Conservation (phyloP, 106 monocot species). For the Apostasia shenzhenica region DNA sequence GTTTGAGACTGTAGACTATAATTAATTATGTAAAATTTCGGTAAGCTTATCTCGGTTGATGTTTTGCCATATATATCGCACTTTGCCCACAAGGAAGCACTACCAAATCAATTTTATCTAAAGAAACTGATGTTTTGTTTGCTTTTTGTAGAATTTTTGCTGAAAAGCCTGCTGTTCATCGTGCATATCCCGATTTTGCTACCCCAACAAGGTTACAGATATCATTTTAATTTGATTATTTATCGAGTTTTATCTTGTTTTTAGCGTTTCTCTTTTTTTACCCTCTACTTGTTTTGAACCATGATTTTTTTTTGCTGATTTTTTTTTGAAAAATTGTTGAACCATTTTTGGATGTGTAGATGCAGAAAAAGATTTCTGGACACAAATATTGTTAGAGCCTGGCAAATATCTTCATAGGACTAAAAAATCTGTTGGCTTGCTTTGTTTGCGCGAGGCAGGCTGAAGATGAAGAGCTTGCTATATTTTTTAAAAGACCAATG, state of each 20-base stretch:
- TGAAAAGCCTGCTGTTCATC: constrained; percentile 97
- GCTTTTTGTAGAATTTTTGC: constrained; percentile 88
- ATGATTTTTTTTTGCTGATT: too few relatives aligned
- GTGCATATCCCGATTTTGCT: constrained; percentile 83
- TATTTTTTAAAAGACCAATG: constrained; percentile 88
- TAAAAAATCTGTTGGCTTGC: constrained; percentile 63
- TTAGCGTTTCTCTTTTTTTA: not conserved
- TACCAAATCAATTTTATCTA: too few relatives aligned
- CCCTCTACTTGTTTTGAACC: not conserved
- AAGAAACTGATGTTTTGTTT: too few relatives aligned
- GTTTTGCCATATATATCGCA: too few relatives aligned
- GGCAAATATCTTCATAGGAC: constrained; percentile 79
- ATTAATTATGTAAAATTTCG: too few relatives aligned
- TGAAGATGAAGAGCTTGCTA: constrained; percentile 96
- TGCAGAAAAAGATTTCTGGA: constrained; percentile 99
- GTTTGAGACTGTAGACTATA: too few relatives aligned
- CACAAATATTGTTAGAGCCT: constrained; percentile 98
- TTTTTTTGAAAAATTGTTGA: too few relatives aligned
- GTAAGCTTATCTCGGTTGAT: too few relatives aligned
- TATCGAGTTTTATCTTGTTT: constrained; percentile 1
- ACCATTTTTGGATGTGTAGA: constrained; percentile 37
- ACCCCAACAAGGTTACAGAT: constrained; percentile 66
- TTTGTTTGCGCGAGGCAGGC: constrained; percentile 92
- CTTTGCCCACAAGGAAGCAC: too few relatives aligned
- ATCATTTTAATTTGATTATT: not conserved